Percentiles rank a stretch among this genome's conserved stretches.
Conservation (phyloP, 2,329 filamentous ascomycete genomes). For the Emergomyces pasteurianus region DNA sequence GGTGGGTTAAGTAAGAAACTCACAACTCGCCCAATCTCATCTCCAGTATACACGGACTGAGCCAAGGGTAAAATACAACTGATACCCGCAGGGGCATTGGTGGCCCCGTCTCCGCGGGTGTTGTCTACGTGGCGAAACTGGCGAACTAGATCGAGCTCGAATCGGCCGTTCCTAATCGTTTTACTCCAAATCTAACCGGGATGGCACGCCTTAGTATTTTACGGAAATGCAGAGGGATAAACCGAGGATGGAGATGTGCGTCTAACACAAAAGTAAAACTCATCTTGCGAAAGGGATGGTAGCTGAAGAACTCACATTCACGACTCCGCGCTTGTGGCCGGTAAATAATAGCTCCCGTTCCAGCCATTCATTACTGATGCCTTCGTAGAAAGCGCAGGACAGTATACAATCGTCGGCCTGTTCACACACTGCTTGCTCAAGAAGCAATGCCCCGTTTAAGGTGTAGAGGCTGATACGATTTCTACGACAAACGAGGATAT, state of each 20-base stretch:
- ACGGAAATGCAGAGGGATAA: too few relatives aligned
- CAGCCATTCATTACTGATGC: conserved; percentile 79
- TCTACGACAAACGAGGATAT: conserved; percentile 74
- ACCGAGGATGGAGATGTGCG: not conserved
- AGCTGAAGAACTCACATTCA: conserved; percentile 44
- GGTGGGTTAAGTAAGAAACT: conserved; percentile 27
- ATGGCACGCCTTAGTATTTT: too few relatives aligned
- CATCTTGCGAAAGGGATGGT: not conserved
- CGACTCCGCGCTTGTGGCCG: conserved; percentile 69
- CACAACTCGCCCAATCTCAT: conserved; percentile 85
- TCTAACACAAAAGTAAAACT: not conserved
- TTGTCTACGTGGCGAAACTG: conserved; percentile 68
- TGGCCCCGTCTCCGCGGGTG: conserved; percentile 46
- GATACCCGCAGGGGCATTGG: conserved; percentile 52
- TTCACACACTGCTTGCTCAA: conserved; percentile 71
- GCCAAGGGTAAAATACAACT: conserved; percentile 78
- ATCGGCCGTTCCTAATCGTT: conserved; percentile 48
- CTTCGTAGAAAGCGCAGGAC: conserved; percentile 86
- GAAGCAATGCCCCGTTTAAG: conserved; percentile 70
- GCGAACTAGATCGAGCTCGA: conserved; percentile 67
- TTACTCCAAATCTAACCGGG: conserved; percentile 43
- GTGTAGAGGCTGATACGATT: conserved; percentile 67
- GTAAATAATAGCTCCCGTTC: conserved; percentile 80
- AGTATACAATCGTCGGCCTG: conserved; percentile 62
- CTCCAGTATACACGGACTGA: conserved; percentile 78